A percentile compares a stretch with the other conserved stretches of the same genome.
Evolutionary conservation across 257 asterid species (phyloP).

Genomic region (Solanum virginianum): DNA sequence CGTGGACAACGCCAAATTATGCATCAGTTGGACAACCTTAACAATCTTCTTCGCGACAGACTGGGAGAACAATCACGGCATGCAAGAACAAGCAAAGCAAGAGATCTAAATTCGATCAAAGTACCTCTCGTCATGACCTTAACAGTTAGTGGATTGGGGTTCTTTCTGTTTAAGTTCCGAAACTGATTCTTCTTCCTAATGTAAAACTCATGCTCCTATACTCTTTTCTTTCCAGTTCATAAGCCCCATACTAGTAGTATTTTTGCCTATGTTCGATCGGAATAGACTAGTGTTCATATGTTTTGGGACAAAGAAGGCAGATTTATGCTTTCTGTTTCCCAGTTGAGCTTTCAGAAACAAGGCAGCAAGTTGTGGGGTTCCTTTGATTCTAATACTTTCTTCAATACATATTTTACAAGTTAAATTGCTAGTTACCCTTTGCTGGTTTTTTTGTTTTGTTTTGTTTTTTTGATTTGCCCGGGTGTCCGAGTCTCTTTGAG

Average conservation of each 20-base stretch:
- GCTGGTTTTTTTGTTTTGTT: neutral
- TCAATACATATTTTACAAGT: neutral
- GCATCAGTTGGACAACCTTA: constrained; percentile 68
- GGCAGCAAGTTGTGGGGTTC: neutral
- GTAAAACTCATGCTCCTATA: neutral
- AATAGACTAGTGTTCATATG: neutral
- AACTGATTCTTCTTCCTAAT: constrained; percentile 5
- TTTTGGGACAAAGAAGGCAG: neutral
- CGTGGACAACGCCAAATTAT: constrained; percentile 79
- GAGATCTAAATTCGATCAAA: constrained; percentile 8
- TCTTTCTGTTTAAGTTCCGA: constrained; percentile 18
- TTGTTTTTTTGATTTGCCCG: too few relatives aligned
- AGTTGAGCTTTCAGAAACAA: neutral
- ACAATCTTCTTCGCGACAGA: constrained; percentile 32
- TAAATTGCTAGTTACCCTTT: neutral
- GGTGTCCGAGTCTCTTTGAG: too few relatives aligned
- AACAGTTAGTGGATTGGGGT: constrained; percentile 25
- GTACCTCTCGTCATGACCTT: constrained; percentile 12
- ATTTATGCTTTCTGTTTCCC: neutral
- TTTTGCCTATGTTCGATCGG: neutral
- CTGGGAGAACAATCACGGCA: constrained; percentile 8
- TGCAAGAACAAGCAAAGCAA: constrained; percentile 2
- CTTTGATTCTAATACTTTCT: neutral
- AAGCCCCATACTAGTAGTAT: neutral
- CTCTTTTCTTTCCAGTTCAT: neutral